A percentile compares a stretch with the other conserved stretches of the same genome.
Evolutionary conservation across 1,284 basidiomycete species (phyloP).

Genomic region (Pisolithus thermaeus): DNA sequence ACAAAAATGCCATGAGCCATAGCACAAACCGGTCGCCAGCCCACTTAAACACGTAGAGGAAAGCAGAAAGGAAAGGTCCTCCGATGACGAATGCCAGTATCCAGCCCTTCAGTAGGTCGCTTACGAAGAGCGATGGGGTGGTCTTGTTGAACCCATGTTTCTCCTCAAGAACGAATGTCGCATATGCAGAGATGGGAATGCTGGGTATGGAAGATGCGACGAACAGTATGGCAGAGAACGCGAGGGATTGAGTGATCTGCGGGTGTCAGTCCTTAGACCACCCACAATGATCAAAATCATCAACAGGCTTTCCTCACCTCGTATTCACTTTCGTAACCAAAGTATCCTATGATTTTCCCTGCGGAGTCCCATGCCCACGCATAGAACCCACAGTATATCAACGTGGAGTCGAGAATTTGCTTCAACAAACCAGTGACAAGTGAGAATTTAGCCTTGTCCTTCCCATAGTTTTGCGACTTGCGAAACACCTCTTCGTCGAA

Average conservation of each 20-base stretch:
- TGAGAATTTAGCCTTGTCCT: constrained; percentile 86
- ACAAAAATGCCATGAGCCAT: constrained; percentile 86
- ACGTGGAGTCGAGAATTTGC: constrained; percentile 62
- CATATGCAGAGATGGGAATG: constrained; percentile 75
- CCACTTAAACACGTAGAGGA: constrained; percentile 90
- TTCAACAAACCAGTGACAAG: constrained; percentile 71
- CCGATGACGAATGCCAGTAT: constrained; percentile 72
- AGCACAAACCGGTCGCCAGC: constrained; percentile 87
- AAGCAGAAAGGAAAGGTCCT: constrained; percentile 79
- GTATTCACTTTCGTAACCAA: constrained; percentile 63
- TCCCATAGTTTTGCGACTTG: constrained; percentile 89
- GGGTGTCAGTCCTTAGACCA: neutral
- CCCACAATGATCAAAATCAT: constrained; percentile 8
- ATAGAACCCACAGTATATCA: constrained; percentile 76
- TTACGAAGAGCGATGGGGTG: constrained; percentile 67
- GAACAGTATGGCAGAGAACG: constrained; percentile 68
- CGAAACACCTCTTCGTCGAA: constrained; percentile 72
- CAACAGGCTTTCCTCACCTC: constrained; percentile 41
- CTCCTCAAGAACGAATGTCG: constrained; percentile 92
- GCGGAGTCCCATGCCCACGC: constrained; percentile 72
- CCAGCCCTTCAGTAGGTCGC: constrained; percentile 81
- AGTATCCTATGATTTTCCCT: constrained; percentile 43
- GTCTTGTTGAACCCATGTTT: constrained; percentile 98
- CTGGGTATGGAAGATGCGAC: constrained; percentile 63
- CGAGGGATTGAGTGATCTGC: constrained; percentile 80